Evolutionary conservation across 768 basidiomycete genomes (phyloP), one percentile per base, ranked within the genome.

Genomic region (Pleurotus salmoneostramineus): DNA sequence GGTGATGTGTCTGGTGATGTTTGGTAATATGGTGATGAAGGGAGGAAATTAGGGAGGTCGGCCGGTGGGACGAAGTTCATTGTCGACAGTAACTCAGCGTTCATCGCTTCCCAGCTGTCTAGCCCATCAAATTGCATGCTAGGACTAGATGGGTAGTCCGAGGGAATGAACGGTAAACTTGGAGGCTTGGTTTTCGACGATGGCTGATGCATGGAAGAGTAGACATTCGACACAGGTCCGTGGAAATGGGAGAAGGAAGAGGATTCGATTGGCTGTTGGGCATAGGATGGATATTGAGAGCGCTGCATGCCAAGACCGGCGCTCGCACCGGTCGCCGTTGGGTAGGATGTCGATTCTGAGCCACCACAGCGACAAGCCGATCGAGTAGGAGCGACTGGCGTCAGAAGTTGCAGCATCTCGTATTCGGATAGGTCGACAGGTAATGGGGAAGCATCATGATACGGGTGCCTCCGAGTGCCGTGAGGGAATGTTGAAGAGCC

Each of bases 31-130:
- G 52, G 52, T 7, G 52, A 43, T 8, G 52, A 27, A n/a, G 52
- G 52, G 17, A 55, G 35, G 52, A 55, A 43, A 12, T 21, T 42
- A 15, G 52, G 17, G n/a, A 55, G 27, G 11, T 40, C 52, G 2
- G 40, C 52, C 6, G 36, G 21, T 37, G 52, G 52, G 40, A 55
- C 43, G 37, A 55, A 31, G 21, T 17, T 55, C 52, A 55, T 55
- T 12, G 52, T 42, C 7, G 52, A 27, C 11, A 55, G 35, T n/a
- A 55, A 43, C 31, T 55, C 52, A 15, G 52, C 40, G 52, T 43
- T 55, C 52, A 55, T 44, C n/a, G 35, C 52, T n/a, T 43, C 37
- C 52, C 52, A 55, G 17, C 40, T 55, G n/a, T 55, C 52, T 31
- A 55, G n/a, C n/a, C 27, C 52, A 32, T 55, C 52, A 31, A 42